Conservation (phyloP, 139 green algal genomes). For the Micractinium sp. region DNA sequence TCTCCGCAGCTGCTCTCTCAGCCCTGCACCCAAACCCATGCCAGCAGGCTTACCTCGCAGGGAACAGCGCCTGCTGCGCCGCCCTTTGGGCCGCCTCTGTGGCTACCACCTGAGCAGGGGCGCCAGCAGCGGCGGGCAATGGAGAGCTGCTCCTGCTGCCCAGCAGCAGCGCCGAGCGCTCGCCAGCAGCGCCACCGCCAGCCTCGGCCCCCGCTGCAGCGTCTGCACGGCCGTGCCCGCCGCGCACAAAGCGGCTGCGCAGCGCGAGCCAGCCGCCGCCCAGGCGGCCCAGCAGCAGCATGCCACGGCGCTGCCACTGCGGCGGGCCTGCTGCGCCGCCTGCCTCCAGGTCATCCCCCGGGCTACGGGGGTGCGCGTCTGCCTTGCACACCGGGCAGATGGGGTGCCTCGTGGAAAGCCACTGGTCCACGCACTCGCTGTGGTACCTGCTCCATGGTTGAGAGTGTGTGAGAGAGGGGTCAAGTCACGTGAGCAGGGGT, state of each 20-base stretch:
- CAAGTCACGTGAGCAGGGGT: not conserved
- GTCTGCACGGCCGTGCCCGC: not conserved
- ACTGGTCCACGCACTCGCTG: slow-evolving; percentile 60
- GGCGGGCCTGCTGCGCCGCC: not conserved
- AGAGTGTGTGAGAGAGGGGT: not conserved
- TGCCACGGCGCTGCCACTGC: not conserved
- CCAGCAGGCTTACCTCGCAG: not conserved
- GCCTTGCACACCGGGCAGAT: slow-evolving; percentile 67
- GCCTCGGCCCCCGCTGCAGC: not conserved
- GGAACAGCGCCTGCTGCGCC: not conserved
- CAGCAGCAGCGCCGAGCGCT: slow-evolving; percentile 5
- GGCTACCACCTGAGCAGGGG: too few species aligned
- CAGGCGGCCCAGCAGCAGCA: slow-evolving; percentile 3
- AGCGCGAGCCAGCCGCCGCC: slow-evolving; percentile 5
- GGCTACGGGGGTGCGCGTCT: slow-evolving; percentile 16
- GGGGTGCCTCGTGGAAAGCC: slow-evolving; percentile 48
- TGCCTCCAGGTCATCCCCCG: not conserved
- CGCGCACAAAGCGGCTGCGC: not conserved
- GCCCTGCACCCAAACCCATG: not conserved
- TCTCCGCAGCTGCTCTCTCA: too few species aligned
- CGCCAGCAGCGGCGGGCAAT: too few species aligned
- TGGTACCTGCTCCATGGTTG: slow-evolving; percentile 25
- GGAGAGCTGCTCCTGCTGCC: not conserved
- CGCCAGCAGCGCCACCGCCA: not conserved
- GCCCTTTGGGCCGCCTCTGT: not conserved